Percentiles rank a stretch among this genome's conserved stretches.
These are phyloP conservation scores for Aegilops tauschii DNA, from an alignment of 176 grass and related monocot species.

Conservation along the genomic window DNA sequence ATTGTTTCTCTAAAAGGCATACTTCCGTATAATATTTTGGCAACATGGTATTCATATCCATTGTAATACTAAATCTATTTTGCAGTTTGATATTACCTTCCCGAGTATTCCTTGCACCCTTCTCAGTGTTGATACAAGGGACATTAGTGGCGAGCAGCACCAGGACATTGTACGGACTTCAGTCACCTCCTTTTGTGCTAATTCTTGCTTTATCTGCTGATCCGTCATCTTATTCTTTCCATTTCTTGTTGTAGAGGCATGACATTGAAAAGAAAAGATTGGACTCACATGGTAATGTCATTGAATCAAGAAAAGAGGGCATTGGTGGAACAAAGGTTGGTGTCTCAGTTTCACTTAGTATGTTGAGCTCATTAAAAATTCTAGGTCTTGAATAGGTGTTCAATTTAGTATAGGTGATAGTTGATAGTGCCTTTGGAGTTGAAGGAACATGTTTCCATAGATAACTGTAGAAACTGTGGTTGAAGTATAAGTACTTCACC, in stretches of 20 bases:
- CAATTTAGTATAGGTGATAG: not conserved
- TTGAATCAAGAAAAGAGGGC: slow-evolving; percentile 76
- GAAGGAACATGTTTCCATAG: not conserved
- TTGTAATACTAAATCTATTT: slow-evolving; percentile 38
- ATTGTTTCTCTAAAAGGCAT: slow-evolving; percentile 9
- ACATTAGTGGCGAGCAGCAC: slow-evolving; percentile 97
- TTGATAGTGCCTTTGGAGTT: not conserved
- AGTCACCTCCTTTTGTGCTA: slow-evolving; percentile 16
- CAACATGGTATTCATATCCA: not conserved
- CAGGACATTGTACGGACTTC: slow-evolving; percentile 74
- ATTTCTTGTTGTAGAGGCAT: slow-evolving; percentile 67
- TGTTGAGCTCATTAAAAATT: slow-evolving; percentile 4
- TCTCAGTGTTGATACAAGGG: slow-evolving; percentile 83
- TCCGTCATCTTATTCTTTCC: slow-evolving; percentile 9
- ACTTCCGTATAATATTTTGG: not conserved
- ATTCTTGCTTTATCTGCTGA: slow-evolving; percentile 2
- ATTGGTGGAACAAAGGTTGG: slow-evolving; percentile 87
- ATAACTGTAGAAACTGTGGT: not conserved
- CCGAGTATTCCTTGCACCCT: slow-evolving; percentile 85
- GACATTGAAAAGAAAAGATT: slow-evolving; percentile 80
- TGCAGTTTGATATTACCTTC: slow-evolving; percentile 97
- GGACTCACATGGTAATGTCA: slow-evolving; percentile 65
- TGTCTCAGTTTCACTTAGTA: slow-evolving; percentile 6
- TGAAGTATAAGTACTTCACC: slow-evolving; percentile 3
- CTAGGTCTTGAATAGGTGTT: not conserved